Evolutionary conservation across 208 protist genomes (phyloP).

Genomic region (Endotrypanum monterogeii): DNA sequence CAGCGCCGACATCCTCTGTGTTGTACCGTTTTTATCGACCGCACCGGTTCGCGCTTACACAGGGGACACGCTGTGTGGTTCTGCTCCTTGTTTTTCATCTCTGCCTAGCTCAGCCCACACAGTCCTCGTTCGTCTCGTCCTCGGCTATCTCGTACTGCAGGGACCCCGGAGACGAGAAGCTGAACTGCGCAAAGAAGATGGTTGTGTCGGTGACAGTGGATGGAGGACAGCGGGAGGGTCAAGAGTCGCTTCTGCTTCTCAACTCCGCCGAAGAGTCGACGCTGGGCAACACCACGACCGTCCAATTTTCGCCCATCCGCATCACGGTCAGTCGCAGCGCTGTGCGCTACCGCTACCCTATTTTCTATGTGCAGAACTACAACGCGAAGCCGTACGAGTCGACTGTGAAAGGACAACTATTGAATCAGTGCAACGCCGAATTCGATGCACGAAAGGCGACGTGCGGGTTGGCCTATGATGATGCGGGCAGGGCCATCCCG

Average conservation of each 20-base stretch:
- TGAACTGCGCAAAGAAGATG: slow-evolving; percentile 78
- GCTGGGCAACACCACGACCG: slow-evolving; percentile 19
- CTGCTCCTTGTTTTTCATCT: neutral
- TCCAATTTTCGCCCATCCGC: slow-evolving; percentile 61
- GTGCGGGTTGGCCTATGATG: slow-evolving; percentile 65
- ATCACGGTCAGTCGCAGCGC: slow-evolving; percentile 62
- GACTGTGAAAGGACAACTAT: slow-evolving; percentile 42
- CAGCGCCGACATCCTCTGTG: neutral
- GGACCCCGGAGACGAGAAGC: slow-evolving; percentile 37
- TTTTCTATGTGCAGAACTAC: slow-evolving; percentile 84
- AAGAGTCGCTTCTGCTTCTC: slow-evolving; percentile 70
- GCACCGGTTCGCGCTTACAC: neutral
- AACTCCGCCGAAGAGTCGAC: slow-evolving; percentile 60
- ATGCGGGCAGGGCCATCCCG: slow-evolving; percentile 44
- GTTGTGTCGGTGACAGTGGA: slow-evolving; percentile 78
- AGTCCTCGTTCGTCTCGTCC: slow-evolving; percentile 50
- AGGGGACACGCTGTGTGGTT: neutral
- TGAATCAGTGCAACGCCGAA: slow-evolving; percentile 67
- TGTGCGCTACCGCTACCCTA: slow-evolving; percentile 79
- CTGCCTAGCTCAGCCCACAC: neutral
- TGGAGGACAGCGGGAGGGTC: slow-evolving; percentile 46
- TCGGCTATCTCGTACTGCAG: slow-evolving; percentile 79
- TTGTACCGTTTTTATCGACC: neutral
- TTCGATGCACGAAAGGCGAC: slow-evolving; percentile 49
- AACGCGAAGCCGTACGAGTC: slow-evolving; percentile 87